Conservation (phyloP, 208 protist species). For the Acanthamoeba healyi region DNA sequence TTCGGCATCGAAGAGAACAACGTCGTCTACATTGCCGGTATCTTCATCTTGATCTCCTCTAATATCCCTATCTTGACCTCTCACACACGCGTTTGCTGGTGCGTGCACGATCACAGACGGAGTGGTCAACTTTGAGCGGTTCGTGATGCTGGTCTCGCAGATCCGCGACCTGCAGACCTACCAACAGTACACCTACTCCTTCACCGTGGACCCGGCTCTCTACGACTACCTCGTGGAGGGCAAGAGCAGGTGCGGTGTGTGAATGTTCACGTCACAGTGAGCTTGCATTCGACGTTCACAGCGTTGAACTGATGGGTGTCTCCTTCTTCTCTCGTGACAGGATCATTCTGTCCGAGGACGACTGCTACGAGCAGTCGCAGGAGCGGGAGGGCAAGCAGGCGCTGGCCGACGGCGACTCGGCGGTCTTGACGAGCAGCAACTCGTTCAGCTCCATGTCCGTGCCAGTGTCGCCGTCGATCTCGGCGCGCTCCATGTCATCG, state of each 20-base stretch:
- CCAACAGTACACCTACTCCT: slow-evolving; percentile 1
- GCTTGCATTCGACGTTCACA: neutral
- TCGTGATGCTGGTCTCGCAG: slow-evolving; percentile 30
- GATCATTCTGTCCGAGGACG: slow-evolving; percentile 8
- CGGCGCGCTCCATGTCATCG: neutral
- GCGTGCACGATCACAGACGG: neutral
- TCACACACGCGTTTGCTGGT: no score
- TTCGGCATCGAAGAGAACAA: slow-evolving; percentile 62
- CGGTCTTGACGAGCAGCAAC: neutral
- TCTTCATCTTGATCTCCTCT: neutral
- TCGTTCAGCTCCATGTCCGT: no score
- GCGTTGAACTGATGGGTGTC: neutral
- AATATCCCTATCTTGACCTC: no score
- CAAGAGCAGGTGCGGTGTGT: neutral
- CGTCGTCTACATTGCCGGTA: neutral
- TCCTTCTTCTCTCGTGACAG: neutral
- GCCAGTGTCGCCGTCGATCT: neutral
- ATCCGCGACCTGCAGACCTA: slow-evolving; percentile 43
- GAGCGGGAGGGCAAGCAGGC: neutral
- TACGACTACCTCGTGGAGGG: slow-evolving; percentile 48
- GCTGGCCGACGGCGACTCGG: neutral
- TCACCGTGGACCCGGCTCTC: neutral
- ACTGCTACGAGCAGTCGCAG: slow-evolving; percentile 18
- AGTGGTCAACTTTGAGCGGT: slow-evolving; percentile 59
- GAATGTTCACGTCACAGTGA: neutral